A percentile compares a stretch with the other conserved stretches of the same genome.
Conservation (phyloP, 768 basidiomycete species). For the Lanmaoa pseudosensibilis region DNA sequence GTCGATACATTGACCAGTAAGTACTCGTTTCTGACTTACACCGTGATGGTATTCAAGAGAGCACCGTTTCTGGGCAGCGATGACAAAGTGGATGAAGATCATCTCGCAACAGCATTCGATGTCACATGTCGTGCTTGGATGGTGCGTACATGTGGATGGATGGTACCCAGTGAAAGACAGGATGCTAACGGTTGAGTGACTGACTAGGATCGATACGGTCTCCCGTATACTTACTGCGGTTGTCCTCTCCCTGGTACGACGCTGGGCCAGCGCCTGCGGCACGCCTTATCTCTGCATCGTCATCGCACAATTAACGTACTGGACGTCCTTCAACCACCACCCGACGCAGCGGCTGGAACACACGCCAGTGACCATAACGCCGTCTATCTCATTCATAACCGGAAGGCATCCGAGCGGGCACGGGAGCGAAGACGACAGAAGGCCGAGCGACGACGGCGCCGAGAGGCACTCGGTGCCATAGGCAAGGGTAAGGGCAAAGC, state of each 20-base stretch:
- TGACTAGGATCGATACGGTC: conserved; percentile 43
- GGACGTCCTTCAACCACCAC: conserved; percentile 32
- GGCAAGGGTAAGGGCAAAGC: not conserved
- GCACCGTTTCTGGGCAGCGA: conserved; percentile 35
- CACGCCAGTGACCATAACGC: conserved; percentile 57
- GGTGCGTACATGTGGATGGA: conserved; percentile 24
- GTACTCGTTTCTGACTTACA: conserved; percentile 13
- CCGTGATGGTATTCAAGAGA: not conserved
- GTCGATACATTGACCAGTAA: conserved; percentile 55
- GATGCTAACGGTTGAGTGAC: not conserved
- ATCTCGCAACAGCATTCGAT: conserved; percentile 48
- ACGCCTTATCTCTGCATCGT: conserved; percentile 16
- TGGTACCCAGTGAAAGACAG: not conserved
- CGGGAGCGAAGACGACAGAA: conserved; percentile 12
- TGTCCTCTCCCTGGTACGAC: conserved; percentile 50
- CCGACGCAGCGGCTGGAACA: conserved; percentile 41
- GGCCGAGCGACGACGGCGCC: conserved; percentile 6
- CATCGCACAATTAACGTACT: conserved; percentile 5
- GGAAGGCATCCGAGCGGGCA: not conserved
- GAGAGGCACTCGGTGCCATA: not conserved
- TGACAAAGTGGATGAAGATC: conserved; percentile 50
- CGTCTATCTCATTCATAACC: conserved; percentile 35
- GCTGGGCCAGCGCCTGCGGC: conserved; percentile 43
- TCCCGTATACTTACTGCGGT: conserved; percentile 59
- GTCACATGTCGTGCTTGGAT: conserved; percentile 50